Conservation (phyloP, 1,139 yeast species). For the Diutina ranongensis region DNA sequence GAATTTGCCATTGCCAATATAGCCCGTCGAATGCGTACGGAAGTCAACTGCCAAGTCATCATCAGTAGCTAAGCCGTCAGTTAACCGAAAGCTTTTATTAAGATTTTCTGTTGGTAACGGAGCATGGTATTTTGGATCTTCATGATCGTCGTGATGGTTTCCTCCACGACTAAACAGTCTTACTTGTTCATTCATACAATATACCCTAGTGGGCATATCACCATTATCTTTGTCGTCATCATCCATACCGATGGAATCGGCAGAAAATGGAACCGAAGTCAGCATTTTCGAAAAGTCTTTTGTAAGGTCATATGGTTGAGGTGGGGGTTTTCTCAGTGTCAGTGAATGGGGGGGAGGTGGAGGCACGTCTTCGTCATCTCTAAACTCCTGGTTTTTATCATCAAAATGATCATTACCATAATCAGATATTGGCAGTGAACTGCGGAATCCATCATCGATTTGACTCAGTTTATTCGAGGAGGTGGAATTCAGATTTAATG, state of each 20-base stretch:
- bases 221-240: slow-evolving; percentile 15
- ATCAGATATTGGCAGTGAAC: not conserved
- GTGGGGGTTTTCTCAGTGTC: not conserved
- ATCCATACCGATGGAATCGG: slow-evolving; percentile 30
- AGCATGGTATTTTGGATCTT: slow-evolving; percentile 34
- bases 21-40: slow-evolving; percentile 14
- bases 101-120: slow-evolving; percentile 36
- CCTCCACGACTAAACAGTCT: slow-evolving; percentile 14
- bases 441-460: not conserved
- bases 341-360: not conserved
- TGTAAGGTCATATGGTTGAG: not conserved
- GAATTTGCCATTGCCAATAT: slow-evolving; percentile 19
- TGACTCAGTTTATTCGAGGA: not conserved
- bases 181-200: slow-evolving; percentile 23
- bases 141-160: slow-evolving; percentile 14
- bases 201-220: slow-evolving; percentile 26
- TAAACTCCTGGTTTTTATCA: not conserved
- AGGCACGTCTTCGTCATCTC: not conserved
- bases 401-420: not conserved
- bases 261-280: slow-evolving; percentile 27
- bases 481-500: not conserved
- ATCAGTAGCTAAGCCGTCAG: slow-evolving; percentile 13
- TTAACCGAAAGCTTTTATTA: slow-evolving; percentile 15
- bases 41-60: slow-evolving; percentile 15
- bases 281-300: not conserved